Evolutionary conservation across 345 rosid genomes (phyloP).

Genomic region (Dovyalis caffra): DNA sequence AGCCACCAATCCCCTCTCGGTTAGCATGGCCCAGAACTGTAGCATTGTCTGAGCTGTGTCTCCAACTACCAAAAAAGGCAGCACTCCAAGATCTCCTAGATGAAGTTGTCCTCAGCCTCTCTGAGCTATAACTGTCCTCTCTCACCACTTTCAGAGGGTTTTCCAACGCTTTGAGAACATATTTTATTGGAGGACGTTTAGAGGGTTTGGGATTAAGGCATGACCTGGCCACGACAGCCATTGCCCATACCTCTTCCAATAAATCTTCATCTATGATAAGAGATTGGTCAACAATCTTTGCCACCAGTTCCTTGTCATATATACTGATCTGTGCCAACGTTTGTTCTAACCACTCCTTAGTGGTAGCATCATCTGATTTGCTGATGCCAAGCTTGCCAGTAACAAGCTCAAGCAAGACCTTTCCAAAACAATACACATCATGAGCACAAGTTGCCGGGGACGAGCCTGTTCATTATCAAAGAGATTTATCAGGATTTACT

Average conservation of each 20-base stretch:
- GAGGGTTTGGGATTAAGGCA: constrained; percentile 89
- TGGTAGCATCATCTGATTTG: constrained; percentile 48
- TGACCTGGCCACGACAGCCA: constrained; percentile 90
- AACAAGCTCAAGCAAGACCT: constrained; percentile 89
- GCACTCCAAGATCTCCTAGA: constrained; percentile 93
- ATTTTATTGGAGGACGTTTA: constrained; percentile 84
- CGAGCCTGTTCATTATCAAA: constrained; percentile 42
- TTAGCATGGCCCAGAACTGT: constrained; percentile 11
- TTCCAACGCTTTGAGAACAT: constrained; percentile 84
- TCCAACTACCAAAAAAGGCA: constrained; percentile 93
- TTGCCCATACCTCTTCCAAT: constrained; percentile 98
- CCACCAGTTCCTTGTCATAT: constrained; percentile 85
- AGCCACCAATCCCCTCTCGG: constrained; percentile 44
- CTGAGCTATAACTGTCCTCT: constrained; percentile 64
- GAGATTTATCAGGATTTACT: constrained; percentile 12
- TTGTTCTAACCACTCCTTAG: constrained; percentile 70
- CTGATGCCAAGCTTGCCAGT: constrained; percentile 88
- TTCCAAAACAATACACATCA: constrained; percentile 95
- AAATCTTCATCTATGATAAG: constrained; percentile 85
- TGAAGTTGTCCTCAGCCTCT: constrained; percentile 76
- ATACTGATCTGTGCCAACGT: constrained; percentile 63
- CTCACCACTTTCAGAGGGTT: constrained; percentile 86
- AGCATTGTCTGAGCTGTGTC: constrained; percentile 60
- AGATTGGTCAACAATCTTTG: constrained; percentile 78
- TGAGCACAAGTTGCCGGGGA: constrained; percentile 61